Conservation (phyloP, 2,329 filamentous ascomycete genomes). For the Ceratocystis cacaofunesta region DNA sequence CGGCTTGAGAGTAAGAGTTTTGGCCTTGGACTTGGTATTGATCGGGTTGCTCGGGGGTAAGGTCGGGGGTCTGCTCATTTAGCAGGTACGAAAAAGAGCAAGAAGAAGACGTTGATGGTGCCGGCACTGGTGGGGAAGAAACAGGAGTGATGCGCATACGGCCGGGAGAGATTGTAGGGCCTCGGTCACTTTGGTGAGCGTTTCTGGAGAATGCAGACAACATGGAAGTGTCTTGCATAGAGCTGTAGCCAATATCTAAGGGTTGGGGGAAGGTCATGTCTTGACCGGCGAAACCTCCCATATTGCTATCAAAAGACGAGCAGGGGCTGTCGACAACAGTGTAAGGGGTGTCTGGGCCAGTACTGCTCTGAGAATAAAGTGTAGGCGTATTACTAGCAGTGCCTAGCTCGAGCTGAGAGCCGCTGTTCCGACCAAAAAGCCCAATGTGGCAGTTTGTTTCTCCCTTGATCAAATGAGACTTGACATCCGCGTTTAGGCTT, state of each 20-base stretch:
- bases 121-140: background rate
- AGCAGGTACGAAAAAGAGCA: background rate
- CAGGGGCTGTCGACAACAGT: constrained; percentile 1
- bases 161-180: background rate
- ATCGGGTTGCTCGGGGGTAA: background rate
- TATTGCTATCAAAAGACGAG: constrained; percentile 8
- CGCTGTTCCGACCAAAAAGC: background rate
- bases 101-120: background rate
- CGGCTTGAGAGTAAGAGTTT: background rate
- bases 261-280: constrained; percentile 4
- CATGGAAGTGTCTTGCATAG: background rate
- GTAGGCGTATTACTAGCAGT: background rate
- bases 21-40: background rate
- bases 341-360: background rate
- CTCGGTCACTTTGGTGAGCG: background rate
- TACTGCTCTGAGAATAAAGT: background rate
- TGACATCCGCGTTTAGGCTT: background rate
- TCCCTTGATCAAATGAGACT: background rate
- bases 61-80: background rate
- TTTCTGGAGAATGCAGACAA: background rate
- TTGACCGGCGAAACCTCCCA: background rate
- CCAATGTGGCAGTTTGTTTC: no score
- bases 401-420: background rate
- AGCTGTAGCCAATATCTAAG: background rate
- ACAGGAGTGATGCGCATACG: background rate